Evolutionary conservation across 192 early-diverging fungal species (phyloP).

Genomic region (Mortierella hygrophila): DNA sequence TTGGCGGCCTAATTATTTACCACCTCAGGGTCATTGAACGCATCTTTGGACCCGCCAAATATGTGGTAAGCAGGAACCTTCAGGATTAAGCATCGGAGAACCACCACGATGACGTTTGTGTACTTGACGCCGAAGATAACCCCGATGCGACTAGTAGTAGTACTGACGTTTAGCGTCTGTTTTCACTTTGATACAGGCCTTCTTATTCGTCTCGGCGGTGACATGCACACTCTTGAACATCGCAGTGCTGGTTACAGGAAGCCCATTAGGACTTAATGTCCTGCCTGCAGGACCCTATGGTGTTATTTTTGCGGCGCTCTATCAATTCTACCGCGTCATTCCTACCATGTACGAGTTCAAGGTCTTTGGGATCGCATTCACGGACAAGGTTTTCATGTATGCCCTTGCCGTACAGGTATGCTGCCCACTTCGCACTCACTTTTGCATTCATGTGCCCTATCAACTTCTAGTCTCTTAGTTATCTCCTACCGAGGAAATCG

Average conservation of each 20-base stretch:
- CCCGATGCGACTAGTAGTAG: neutral
- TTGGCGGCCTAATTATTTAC: conserved; percentile 71
- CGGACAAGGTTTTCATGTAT: conserved; percentile 66
- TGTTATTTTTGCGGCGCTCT: conserved; percentile 67
- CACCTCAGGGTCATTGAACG: conserved; percentile 71
- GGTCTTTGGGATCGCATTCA: conserved; percentile 63
- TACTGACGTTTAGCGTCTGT: neutral
- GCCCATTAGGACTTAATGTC: conserved; percentile 56
- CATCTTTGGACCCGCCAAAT: conserved; percentile 73
- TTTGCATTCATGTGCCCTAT: neutral
- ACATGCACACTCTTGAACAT: conserved; percentile 67
- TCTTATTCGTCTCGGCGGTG: conserved; percentile 62
- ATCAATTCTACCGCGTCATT: conserved; percentile 68
- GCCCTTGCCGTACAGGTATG: conserved; percentile 62
- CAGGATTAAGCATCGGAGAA: neutral
- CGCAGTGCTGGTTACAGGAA: conserved; percentile 61
- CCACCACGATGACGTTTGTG: neutral
- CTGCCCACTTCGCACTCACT: neutral
- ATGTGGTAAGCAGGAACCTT: conserved; percentile 57
- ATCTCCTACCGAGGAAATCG: neutral
- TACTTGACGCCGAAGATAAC: neutral
- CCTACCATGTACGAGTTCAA: conserved; percentile 66
- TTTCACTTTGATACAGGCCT: conserved; percentile 48
- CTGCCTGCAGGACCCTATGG: conserved; percentile 73
- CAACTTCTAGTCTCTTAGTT: neutral